phyloP scores from a whole-genome alignment of 148 eudicot genomes.

The Rhododendron simsii region DNA sequence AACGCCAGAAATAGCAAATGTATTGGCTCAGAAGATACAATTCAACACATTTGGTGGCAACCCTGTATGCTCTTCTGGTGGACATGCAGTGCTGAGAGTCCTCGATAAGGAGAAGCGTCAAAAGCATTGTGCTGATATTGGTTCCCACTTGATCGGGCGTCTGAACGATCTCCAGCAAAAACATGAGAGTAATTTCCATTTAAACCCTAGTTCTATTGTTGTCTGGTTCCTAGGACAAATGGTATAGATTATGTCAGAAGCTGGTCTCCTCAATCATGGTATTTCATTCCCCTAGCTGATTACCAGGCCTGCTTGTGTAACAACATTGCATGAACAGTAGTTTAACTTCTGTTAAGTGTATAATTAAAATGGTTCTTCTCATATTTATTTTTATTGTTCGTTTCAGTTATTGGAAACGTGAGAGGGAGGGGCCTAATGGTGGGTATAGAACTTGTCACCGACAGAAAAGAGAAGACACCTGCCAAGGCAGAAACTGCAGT shows the following conservation, averaged over 20 bases:
- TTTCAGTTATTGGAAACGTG: constrained; percentile 85
- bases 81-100: constrained; percentile 88
- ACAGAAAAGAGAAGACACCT: constrained; percentile 76
- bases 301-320: not conserved
- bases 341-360: no score
- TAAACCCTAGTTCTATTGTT: not conserved
- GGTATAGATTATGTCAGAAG: not conserved
- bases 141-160: constrained; percentile 75
- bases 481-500: constrained; percentile 89
- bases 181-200: constrained; percentile 66
- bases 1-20: constrained; percentile 91
- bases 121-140: constrained; percentile 79
- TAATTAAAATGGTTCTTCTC: constrained; percentile 4
- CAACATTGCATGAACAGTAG: not conserved
- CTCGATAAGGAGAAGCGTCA: constrained; percentile 91
- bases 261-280: not conserved
- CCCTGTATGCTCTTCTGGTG: constrained; percentile 98
- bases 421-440: constrained; percentile 98
- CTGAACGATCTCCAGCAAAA: constrained; percentile 64
- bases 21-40: constrained; percentile 83
- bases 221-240: not conserved
- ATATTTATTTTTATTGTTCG: not conserved
- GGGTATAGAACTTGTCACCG: constrained; percentile 89
- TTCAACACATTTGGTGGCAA: constrained; percentile 98
- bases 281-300: not conserved